Evolutionary conservation across 73 alveolate genomes (phyloP), one percentile per base, ranked within the genome.

Genomic region (Tetrahymena borealis): DNA sequence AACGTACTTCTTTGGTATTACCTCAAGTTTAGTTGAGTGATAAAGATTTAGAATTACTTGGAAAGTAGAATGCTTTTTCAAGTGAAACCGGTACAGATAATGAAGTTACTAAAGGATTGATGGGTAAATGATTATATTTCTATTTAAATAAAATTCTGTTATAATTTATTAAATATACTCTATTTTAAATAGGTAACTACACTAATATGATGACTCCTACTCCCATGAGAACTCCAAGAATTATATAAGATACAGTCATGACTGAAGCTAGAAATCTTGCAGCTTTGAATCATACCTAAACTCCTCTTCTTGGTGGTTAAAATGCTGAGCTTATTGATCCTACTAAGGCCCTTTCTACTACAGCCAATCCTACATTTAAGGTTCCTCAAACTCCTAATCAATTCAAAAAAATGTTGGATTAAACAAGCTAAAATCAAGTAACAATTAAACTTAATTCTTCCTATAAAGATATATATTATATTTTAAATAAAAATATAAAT

Each of bases 291-390:
- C 94, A 95, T 31, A 91, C 98, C 3, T 94, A 97, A 91, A 97
- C 99, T 39, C 99, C 99, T 20, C 85, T 97, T 16, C 42, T 97
- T 24, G 99, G 99, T n/a, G 99, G 99, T 33, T 94, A 38, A 94
- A 93, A 91, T 33, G 94, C 96, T 6, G 60, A 38, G 11, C 95
- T 32, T 28, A 41, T 43, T n/a, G 91, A 60, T 24, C 77, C 37
- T 40, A 94, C 79, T 40, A 39, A 33, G 40, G 94, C 95, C 28
- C 32, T 94, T 78, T 90, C 78, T 32, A 40, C 93, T 38, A 94
- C 96, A 12, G 78, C 90, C 4, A 32, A 41, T 10, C 90, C 90
- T 32, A 93, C 79, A 16, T 39, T 79, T 79, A 39, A 79, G 32
- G 95, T 91, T 16, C 90, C 77, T 38, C 40, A 93, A 93, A 93